Evolutionary conservation across 768 basidiomycete species (phyloP), one percentile per base, ranked within the genome.

Genomic region (Cytidiella melzeri): DNA sequence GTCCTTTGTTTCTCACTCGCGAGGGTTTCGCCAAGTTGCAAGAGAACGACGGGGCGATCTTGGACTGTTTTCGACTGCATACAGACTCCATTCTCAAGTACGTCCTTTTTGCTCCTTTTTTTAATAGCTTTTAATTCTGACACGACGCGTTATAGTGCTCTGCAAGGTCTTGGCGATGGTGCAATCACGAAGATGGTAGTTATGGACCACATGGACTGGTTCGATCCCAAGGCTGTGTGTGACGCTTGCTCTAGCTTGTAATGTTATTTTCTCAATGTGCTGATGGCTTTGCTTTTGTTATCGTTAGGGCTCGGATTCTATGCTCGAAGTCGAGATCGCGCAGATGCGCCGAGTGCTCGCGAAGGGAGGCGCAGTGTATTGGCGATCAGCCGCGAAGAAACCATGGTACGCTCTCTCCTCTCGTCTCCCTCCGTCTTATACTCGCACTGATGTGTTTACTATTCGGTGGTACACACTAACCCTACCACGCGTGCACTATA

Each of bases 181-280:
- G 76, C 76, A 5, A 68, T 85, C 40, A 85, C 81, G 27, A 76
- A 81, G 23, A 76, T 77, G 10, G 73, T 86, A 24, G 70, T 86
- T 49, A 87, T 87, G 85, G 85, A 87, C 62, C 80, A 81, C 43
- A 70, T 84, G 43, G 81, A 83, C 55, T 80, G 76, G 72, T 77
- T 80, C 45, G 55, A 71, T 0, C 77, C 78, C 0, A 71, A 45
- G n/a, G 41, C 19, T 37, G 53, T 53, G 18, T 20, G 52, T 45
- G 24, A 23, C n/a, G n/a, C n/a, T n/a, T n/a, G n/a, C 46, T 3
- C 46, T 40, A 6, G 4, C 28, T 28, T 30, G 1, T 28, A 25
- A 15, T 13, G 21, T 36, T 5, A 19, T 9, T n/a, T 37, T 34
- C 15, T n/a, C n/a, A n/a, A n/a, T n/a, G n/a, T n/a, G n/a, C n/a